Evolutionary conservation across 805 yeast species (phyloP).

Genomic region (Metschnikowia similis): DNA sequence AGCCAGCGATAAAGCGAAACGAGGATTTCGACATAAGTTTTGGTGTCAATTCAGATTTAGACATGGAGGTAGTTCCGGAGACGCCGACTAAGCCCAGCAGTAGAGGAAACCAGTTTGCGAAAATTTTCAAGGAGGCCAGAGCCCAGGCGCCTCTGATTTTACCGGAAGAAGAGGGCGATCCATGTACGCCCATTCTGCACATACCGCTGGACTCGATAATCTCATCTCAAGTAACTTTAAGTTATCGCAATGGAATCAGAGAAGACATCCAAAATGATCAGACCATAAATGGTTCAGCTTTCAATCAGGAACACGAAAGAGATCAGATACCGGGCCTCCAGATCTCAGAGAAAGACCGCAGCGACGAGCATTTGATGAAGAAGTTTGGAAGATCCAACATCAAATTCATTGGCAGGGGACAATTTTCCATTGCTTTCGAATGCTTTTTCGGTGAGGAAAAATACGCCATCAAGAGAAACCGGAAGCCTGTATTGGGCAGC

Average conservation of each 20-base stretch:
- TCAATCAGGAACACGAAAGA: constrained; percentile 2
- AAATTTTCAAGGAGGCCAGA: constrained; percentile 1
- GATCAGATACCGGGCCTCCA: background rate
- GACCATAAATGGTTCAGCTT: constrained; percentile 9
- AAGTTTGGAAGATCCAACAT: constrained; percentile 58
- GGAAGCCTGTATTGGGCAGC: constrained; percentile 50
- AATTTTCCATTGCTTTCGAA: constrained; percentile 83
- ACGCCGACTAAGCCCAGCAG: constrained; percentile 34
- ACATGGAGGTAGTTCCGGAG: constrained; percentile 24
- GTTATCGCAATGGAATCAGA: constrained; percentile 9
- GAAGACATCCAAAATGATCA: constrained; percentile 8
- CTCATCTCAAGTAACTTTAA: constrained; percentile 21
- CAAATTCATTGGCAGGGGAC: constrained; percentile 73
- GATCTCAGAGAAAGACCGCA: constrained; percentile 10
- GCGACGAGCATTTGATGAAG: constrained; percentile 43
- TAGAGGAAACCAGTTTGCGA: constrained; percentile 11
- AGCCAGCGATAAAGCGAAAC: constrained; percentile 16
- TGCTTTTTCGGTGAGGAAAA: constrained; percentile 63
- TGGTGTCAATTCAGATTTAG: constrained; percentile 13
- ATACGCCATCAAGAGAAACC: constrained; percentile 87
- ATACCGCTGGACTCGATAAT: constrained; percentile 17
- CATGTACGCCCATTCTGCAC: constrained; percentile 19
- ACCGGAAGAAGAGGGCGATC: constrained; percentile 9
- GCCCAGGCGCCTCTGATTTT: constrained; percentile 1
- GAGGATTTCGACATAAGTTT: constrained; percentile 19